Percentiles rank a stretch among this genome's conserved stretches.
These are phyloP conservation scores for Fusarium vanettenii DNA, from an alignment of 2,329 filamentous ascomycete genomes.

Conservation along the genomic window DNA sequence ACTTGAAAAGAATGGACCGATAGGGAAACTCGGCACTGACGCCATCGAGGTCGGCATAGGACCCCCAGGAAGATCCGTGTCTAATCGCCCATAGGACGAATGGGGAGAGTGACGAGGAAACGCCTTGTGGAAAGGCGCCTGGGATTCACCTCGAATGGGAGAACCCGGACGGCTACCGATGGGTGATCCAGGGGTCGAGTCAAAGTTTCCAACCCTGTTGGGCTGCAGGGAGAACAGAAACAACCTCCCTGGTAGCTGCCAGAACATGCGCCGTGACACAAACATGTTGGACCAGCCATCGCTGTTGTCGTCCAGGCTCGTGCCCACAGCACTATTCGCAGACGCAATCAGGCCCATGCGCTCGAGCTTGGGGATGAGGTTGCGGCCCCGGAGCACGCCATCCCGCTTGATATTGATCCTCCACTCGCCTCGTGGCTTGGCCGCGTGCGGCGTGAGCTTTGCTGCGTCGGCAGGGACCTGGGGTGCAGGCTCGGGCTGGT, in stretches of 20 bases:
- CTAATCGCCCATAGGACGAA: conserved; percentile 39
- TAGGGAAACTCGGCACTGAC: conserved; percentile 53
- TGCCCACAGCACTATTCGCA: conserved; percentile 80
- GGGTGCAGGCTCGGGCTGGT: conserved; percentile 79
- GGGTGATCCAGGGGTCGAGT: conserved; percentile 62
- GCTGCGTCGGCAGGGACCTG: conserved; percentile 73
- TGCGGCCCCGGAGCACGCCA: conserved; percentile 86
- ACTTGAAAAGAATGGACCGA: conserved; percentile 81
- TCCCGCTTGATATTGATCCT: conserved; percentile 84
- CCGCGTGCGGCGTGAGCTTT: conserved; percentile 72
- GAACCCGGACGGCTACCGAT: conserved; percentile 65
- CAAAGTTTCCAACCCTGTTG: conserved; percentile 44
- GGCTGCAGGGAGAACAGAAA: conserved; percentile 89
- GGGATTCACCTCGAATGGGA: conserved; percentile 54
- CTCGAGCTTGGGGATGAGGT: conserved; percentile 90
- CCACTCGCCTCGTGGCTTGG: conserved; percentile 88
- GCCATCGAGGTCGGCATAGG: conserved; percentile 51
- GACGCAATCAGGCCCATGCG: conserved; percentile 88
- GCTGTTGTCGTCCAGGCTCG: conserved; percentile 68
- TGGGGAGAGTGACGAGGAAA: conserved; percentile 46
- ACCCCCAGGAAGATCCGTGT: conserved; percentile 54
- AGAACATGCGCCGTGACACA: conserved; percentile 83
- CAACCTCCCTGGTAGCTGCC: conserved; percentile 88
- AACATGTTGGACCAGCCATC: conserved; percentile 85
- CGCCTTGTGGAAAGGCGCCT: conserved; percentile 23